These are phyloP conservation scores for Dichotomocladium elegans DNA, from an alignment of 371 early-diverging fungal species.

Conservation along the genomic window DNA sequence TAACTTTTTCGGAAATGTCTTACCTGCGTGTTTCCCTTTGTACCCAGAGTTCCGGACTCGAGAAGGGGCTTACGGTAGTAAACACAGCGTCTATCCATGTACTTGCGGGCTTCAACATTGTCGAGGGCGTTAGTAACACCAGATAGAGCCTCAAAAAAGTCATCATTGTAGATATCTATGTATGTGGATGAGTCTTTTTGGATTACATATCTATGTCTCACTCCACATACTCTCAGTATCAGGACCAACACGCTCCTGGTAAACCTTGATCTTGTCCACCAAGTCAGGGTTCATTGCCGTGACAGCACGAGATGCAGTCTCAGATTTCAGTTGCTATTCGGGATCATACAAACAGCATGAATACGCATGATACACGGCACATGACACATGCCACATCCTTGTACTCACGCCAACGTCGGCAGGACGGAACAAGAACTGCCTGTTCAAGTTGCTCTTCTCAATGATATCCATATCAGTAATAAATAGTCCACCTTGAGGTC, in stretches of 20 bases:
- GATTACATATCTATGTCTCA: too few relatives aligned
- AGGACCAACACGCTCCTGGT: conserved; percentile 94
- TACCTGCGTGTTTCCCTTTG: conserved; percentile 99
- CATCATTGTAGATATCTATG: conserved; percentile 86
- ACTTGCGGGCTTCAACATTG: conserved; percentile 98
- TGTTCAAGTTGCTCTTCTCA: conserved; percentile 96
- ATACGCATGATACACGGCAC: neutral
- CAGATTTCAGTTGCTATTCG: conserved; percentile 86
- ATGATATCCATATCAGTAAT: conserved; percentile 99
- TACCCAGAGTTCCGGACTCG: conserved; percentile 99
- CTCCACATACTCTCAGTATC: conserved; percentile 81
- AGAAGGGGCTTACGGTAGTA: conserved; percentile 94
- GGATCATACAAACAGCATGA: neutral
- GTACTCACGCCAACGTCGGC: conserved; percentile 77
- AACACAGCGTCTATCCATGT: conserved; percentile 98
- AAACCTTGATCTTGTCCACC: conserved; percentile 74
- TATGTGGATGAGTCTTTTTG: neutral
- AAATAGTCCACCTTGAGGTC: conserved; percentile 78
- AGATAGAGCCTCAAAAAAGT: conserved; percentile 87
- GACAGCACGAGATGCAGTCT: conserved; percentile 91
- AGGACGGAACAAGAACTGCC: conserved; percentile 97
- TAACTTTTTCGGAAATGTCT: neutral
- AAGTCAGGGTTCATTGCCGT: conserved; percentile 91
- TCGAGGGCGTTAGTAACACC: conserved; percentile 99
- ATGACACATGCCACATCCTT: neutral